phyloP scores from a whole-genome alignment of 2,329 filamentous ascomycete species.

The Botrytis sinoallii region DNA sequence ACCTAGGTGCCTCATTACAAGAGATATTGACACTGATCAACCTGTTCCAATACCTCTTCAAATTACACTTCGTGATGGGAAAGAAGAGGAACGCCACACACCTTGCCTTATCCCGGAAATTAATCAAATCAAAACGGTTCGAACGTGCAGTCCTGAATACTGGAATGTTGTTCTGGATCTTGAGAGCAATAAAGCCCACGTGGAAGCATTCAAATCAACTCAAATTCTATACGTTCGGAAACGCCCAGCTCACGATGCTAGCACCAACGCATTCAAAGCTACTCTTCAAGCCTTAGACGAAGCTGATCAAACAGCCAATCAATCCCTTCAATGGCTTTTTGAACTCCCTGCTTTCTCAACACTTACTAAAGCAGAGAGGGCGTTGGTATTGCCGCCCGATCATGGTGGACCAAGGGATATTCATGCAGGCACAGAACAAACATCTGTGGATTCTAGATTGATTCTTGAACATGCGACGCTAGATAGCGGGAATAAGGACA shows the following conservation, averaged over 20 bases:
- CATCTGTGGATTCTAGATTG: slow-evolving; percentile 60
- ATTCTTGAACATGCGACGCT: slow-evolving; percentile 51
- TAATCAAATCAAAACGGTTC: slow-evolving; percentile 46
- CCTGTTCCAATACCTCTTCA: slow-evolving; percentile 72
- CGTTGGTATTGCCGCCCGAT: slow-evolving; percentile 48
- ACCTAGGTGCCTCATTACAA: slow-evolving; percentile 79
- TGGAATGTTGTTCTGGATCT: slow-evolving; percentile 70
- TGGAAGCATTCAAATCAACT: slow-evolving; percentile 54
- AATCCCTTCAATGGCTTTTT: slow-evolving; percentile 63
- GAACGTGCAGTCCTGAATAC: slow-evolving; percentile 54
- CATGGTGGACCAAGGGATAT: slow-evolving; percentile 42
- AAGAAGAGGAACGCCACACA: slow-evolving; percentile 33
- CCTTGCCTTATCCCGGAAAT: slow-evolving; percentile 47
- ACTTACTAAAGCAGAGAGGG: slow-evolving; percentile 56
- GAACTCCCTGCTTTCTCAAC: slow-evolving; percentile 51
- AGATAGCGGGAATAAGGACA: slow-evolving; percentile 50
- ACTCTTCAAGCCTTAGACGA: slow-evolving; percentile 63
- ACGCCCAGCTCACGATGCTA: slow-evolving; percentile 54
- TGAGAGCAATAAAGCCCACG: slow-evolving; percentile 52
- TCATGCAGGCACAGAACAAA: slow-evolving; percentile 52
- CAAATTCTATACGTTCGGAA: slow-evolving; percentile 63
- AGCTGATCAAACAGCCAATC: slow-evolving; percentile 45
- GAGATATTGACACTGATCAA: slow-evolving; percentile 80
- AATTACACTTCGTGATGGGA: slow-evolving; percentile 44
- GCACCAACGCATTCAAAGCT: slow-evolving; percentile 57